Conservation (phyloP, 2,329 filamentous ascomycete genomes). For the Penicillium oxalicum region DNA sequence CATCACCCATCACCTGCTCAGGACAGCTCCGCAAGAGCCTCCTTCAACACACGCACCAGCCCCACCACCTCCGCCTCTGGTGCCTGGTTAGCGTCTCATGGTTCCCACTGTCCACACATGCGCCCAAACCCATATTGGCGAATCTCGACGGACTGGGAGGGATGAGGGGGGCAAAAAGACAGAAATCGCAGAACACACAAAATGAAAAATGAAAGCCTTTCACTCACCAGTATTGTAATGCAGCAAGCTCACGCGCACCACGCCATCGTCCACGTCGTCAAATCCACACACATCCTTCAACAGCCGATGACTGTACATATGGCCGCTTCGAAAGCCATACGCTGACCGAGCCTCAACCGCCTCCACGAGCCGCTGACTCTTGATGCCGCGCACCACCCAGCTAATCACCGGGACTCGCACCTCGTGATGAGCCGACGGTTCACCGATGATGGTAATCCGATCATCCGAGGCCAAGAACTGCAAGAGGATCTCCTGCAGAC, state of each 20-base stretch:
- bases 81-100: conserved; percentile 9
- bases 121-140: neutral
- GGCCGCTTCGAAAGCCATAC: conserved; percentile 61
- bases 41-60: conserved; percentile 12
- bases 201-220: neutral
- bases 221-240: conserved; percentile 65
- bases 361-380: conserved; percentile 55
- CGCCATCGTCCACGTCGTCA: conserved; percentile 53
- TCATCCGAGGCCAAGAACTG: conserved; percentile 50
- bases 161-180: neutral
- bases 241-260: conserved; percentile 64
- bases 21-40: conserved; percentile 8
- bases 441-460: conserved; percentile 56
- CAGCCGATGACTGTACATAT: conserved; percentile 63
- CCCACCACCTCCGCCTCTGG: conserved; percentile 17
- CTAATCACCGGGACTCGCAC: conserved; percentile 61
- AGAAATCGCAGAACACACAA: neutral
- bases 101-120: neutral
- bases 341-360: conserved; percentile 54
- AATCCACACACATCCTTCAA: conserved; percentile 55
- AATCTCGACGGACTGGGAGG: neutral
- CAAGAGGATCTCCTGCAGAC: conserved; percentile 54
- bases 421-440: conserved; percentile 42
- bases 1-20: neutral
- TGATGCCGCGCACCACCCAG: conserved; percentile 55